These are phyloP conservation scores for Phylloboletellus chloephorus DNA, from an alignment of 1,284 basidiomycete species.

Conservation along the genomic window DNA sequence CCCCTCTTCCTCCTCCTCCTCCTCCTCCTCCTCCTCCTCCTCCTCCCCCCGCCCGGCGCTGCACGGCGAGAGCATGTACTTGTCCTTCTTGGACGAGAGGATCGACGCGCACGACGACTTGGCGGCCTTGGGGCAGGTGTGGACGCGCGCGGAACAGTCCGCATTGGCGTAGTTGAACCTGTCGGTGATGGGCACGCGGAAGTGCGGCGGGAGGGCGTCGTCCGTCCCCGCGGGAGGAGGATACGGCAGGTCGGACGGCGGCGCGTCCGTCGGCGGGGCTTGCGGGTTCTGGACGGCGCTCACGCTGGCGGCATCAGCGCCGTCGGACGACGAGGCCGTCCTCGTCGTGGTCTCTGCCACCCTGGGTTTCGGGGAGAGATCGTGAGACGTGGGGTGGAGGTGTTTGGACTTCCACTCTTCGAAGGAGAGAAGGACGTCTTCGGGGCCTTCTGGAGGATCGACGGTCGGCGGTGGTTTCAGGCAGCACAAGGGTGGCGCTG, in stretches of 20 bases:
- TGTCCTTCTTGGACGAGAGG: slow-evolving; percentile 85
- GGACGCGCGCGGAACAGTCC: slow-evolving; percentile 92
- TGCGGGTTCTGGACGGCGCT: slow-evolving; percentile 10
- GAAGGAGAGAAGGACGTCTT: slow-evolving; percentile 72
- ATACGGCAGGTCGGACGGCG: slow-evolving; percentile 9
- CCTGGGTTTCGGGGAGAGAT: slow-evolving; percentile 26
- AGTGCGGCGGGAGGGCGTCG: slow-evolving; percentile 47
- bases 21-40: too few species aligned
- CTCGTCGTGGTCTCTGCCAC: too few species aligned
- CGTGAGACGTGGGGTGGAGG: slow-evolving; percentile 18
- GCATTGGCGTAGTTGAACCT: slow-evolving; percentile 92
- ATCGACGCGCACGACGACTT: slow-evolving; percentile 85
- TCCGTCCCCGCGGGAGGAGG: slow-evolving; percentile 8
- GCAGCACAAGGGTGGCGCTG: slow-evolving; percentile 61
- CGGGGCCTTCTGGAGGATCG: slow-evolving; percentile 46
- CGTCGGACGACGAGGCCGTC: too few species aligned
- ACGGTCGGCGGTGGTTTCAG: slow-evolving; percentile 49
- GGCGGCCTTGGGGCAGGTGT: slow-evolving; percentile 75
- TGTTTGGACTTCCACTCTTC: slow-evolving; percentile 87
- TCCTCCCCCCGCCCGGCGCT: slow-evolving; percentile 26
- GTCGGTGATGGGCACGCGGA: slow-evolving; percentile 64
- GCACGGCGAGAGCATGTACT: slow-evolving; percentile 97
- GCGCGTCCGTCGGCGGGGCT: slow-evolving; percentile 3
- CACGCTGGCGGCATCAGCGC: slow-evolving; percentile 19
- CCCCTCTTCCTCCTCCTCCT: too few species aligned